Base-by-base conservation (phyloP, 139 green algal genomes). In the Zygnema circumcarinatum region DNA sequence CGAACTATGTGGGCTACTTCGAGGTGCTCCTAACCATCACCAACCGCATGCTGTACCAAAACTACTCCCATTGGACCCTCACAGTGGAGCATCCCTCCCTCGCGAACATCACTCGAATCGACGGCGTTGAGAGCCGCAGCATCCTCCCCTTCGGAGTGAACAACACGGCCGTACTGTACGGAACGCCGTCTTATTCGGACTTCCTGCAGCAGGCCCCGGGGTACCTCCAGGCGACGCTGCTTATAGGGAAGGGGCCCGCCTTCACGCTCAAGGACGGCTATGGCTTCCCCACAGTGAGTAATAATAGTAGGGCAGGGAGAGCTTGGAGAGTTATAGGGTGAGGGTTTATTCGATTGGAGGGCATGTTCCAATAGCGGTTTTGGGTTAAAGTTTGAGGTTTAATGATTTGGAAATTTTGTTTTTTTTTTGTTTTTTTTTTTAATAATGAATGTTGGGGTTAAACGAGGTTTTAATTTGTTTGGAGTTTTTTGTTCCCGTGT, bases 81-180 rank as follows among this genome's bases (percentile, higher is more conserved):
- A 67, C 76, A n/a, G 3, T 16, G 29, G 62, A 86, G 53, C 79
- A 86, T 38, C 53, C 31, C 1, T 54, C 53, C 22, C 32, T 86
- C 32, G n/a, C 21, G 62, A 86, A 86, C 22, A 2, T 86, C 29
- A 86, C 79, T 38, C 38, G 52, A 11, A 38, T 40, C 22, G 75
- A 69, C 2, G 54, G 53, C n/a, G 75, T 29, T 25, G 68, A 86
- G 52, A 67, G 32, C 38, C 22, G 31, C 62, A 38, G 35, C 16
- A 29, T 86, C 1, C 47, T 56, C 35, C 79, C 79, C 1, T 86
- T 69, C 3, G 52, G 53, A 1, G 79, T 86, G 31, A 86, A 78
- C 53, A 86, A 86, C 79, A 79, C 79, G n/a, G 79, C 52, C 29
- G 68, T 86, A 33, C 76, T 86, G 62, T 86, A 33, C 33, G 79